These are phyloP conservation scores for Cladosporium sp. DNA, from an alignment of 2,329 filamentous ascomycete genomes.

Conservation along the genomic window DNA sequence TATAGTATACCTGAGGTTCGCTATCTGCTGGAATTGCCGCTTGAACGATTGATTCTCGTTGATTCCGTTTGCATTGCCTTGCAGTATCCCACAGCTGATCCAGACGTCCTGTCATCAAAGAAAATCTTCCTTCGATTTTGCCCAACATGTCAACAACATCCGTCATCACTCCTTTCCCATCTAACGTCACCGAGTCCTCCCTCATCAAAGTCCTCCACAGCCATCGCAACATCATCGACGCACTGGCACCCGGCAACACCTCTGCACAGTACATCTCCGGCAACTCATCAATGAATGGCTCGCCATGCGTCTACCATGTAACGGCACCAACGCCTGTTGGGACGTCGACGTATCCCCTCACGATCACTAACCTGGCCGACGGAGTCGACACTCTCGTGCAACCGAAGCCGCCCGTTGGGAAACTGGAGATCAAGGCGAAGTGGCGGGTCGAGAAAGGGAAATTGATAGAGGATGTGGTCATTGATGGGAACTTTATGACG, in stretches of 20 bases:
- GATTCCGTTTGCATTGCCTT: neutral
- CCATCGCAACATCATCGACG: conserved; percentile 36
- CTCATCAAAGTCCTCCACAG: conserved; percentile 34
- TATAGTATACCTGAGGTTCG: no score
- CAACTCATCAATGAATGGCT: conserved; percentile 20
- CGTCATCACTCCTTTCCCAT: conserved; percentile 31
- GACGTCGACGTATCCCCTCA: conserved; percentile 37
- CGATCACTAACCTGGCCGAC: conserved; percentile 31
- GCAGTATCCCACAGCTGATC: neutral
- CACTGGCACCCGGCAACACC: conserved; percentile 31
- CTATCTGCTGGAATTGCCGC: no score
- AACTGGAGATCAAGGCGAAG: conserved; percentile 33
- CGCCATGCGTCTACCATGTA: conserved; percentile 28
- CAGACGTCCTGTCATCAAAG: neutral
- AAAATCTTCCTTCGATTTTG: no score
- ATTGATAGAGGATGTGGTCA: conserved; percentile 34
- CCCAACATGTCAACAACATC: conserved; percentile 27
- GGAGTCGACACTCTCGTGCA: conserved; percentile 35
- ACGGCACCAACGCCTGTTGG: conserved; percentile 37
- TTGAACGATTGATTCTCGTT: no score
- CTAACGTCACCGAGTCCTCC: conserved; percentile 20
- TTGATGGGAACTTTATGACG: conserved; percentile 38
- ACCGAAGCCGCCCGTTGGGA: conserved; percentile 34
- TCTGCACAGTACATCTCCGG: conserved; percentile 31
- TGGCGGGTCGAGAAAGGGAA: conserved; percentile 31